phyloP scores from a whole-genome alignment of 2,329 filamentous ascomycete species.

The Phaeosphaeriaceae sp. region DNA sequence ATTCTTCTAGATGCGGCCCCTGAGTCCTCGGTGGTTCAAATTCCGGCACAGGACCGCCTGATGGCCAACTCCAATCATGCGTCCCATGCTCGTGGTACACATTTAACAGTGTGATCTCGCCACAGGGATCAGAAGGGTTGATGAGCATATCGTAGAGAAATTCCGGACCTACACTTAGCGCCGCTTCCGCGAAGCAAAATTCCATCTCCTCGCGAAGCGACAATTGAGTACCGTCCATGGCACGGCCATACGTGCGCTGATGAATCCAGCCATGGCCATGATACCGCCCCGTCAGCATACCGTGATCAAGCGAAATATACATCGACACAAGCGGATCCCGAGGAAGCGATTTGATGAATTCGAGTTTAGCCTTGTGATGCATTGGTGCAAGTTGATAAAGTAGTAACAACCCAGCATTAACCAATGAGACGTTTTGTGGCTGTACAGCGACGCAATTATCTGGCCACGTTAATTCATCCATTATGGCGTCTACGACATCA shows the following conservation, averaged over 20 bases:
- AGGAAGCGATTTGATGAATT: conserved; percentile 29
- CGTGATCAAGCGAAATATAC: conserved; percentile 36
- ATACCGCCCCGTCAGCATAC: conserved; percentile 38
- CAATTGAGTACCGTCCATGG: conserved; percentile 38
- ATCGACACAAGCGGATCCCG: conserved; percentile 34
- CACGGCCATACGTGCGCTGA: conserved; percentile 35
- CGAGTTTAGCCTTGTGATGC: conserved; percentile 16
- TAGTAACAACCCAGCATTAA: conserved; percentile 36
- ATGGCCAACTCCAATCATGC: conserved; percentile 35
- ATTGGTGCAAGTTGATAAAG: conserved; percentile 29
- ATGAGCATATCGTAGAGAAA: conserved; percentile 36
- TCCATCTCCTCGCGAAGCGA: conserved; percentile 38
- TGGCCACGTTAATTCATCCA: conserved; percentile 34
- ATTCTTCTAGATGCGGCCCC: conserved; percentile 27
- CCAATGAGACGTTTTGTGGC: conserved; percentile 17
- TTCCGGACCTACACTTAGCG: conserved; percentile 27
- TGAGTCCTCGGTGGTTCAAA: conserved; percentile 37
- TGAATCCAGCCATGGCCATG: conserved; percentile 42
- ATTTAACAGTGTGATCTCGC: conserved; percentile 30
- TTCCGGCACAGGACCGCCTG: conserved; percentile 20
- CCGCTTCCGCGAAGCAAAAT: conserved; percentile 38
- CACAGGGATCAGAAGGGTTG: conserved; percentile 12
- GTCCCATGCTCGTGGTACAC: conserved; percentile 36
- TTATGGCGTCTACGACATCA: conserved; percentile 39
- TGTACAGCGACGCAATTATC: conserved; percentile 34